Conservation (phyloP, 1,284 basidiomycete species). For the Trametes pubescens region DNA sequence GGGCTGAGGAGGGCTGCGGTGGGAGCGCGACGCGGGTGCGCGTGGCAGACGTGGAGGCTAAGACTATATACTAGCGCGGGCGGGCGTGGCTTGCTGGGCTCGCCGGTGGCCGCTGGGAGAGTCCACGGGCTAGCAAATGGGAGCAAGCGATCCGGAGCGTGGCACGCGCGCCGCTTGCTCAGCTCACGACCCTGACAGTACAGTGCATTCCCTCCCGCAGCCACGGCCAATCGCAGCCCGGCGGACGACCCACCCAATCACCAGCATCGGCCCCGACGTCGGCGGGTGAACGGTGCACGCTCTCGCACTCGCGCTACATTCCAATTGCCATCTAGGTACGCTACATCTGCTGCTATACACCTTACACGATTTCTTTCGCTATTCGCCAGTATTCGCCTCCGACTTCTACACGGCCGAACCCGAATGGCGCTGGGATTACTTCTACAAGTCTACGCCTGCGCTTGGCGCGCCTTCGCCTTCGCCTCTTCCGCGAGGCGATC, state of each 20-base stretch:
- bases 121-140: conserved; percentile 6
- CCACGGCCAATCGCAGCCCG: conserved; percentile 18
- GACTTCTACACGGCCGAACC: neutral
- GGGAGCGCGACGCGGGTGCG: conserved; percentile 2
- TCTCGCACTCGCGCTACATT: neutral
- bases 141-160: conserved; percentile 4
- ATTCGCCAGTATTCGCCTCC: neutral
- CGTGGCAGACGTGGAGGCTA: conserved; percentile 3
- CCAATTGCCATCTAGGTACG: neutral
- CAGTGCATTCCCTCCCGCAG: neutral
- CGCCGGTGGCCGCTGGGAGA: conserved; percentile 2
- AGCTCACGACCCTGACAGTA: neutral
- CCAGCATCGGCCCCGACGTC: conserved; percentile 12
- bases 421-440: too few relatives aligned
- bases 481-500: conserved; percentile 60
- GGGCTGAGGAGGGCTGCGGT: neutral
- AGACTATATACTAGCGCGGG: conserved; percentile 3
- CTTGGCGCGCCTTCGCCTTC: conserved; percentile 22
- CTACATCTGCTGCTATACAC: conserved; percentile 11
- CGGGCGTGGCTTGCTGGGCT: neutral
- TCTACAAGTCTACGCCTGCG: conserved; percentile 16
- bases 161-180: conserved; percentile 8
- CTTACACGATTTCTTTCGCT: conserved; percentile 10
- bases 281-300: conserved; percentile 8
- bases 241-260: neutral